phyloP scores from a whole-genome alignment of 2,329 filamentous ascomycete species.

The Cadophora luteo-olivacea region DNA sequence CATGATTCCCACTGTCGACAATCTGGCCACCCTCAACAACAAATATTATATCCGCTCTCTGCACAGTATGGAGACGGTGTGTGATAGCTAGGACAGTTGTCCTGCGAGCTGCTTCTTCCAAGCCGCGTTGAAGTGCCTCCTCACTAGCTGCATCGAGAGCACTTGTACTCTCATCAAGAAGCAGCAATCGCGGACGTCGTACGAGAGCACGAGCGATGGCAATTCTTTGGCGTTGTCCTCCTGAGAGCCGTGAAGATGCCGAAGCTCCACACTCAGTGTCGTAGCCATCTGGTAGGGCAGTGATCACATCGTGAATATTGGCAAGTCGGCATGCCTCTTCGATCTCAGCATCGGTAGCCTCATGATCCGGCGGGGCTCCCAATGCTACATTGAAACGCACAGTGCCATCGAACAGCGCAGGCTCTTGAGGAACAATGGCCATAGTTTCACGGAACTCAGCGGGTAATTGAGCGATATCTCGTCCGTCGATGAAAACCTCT shows the following conservation, averaged over 20 bases:
- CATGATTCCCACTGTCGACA: slow-evolving; percentile 86
- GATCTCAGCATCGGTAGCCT: slow-evolving; percentile 49
- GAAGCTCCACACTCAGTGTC: slow-evolving; percentile 88
- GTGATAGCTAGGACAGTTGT: slow-evolving; percentile 82
- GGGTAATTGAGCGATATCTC: slow-evolving; percentile 52
- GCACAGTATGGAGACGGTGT: slow-evolving; percentile 90
- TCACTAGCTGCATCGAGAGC: slow-evolving; percentile 92
- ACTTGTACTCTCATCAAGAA: slow-evolving; percentile 92
- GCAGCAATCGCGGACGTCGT: slow-evolving; percentile 84
- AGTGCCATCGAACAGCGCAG: slow-evolving; percentile 61
- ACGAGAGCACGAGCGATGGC: slow-evolving; percentile 89
- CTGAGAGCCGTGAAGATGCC: slow-evolving; percentile 84
- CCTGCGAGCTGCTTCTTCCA: slow-evolving; percentile 84
- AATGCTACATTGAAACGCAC: slow-evolving; percentile 62
- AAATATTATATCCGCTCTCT: slow-evolving; percentile 90
- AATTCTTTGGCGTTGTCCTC: slow-evolving; percentile 93
- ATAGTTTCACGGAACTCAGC: slow-evolving; percentile 58
- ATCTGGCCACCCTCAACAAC: slow-evolving; percentile 84
- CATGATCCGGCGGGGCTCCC: slow-evolving; percentile 59
- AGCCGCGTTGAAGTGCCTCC: slow-evolving; percentile 86
- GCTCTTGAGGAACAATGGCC: slow-evolving; percentile 63
- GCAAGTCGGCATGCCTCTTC: slow-evolving; percentile 83
- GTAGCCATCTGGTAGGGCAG: slow-evolving; percentile 80
- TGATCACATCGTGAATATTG: slow-evolving; percentile 91
- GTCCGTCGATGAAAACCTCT: slow-evolving; percentile 34